Evolutionary conservation across 495 filamentous ascomycete genomes (phyloP).

Genomic region (Aspergillus cristatus): DNA sequence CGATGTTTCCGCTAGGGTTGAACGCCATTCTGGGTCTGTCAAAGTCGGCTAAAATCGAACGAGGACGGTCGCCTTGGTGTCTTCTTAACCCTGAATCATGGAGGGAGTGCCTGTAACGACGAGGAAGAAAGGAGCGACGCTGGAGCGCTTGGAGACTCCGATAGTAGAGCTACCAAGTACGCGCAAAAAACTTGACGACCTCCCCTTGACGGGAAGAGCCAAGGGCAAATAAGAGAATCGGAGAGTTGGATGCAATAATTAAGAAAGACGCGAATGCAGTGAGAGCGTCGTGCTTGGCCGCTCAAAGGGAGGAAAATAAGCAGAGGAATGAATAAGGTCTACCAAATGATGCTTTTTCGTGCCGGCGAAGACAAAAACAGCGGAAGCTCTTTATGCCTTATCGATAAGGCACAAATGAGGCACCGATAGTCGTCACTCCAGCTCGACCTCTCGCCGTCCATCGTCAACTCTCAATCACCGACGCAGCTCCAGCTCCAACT

Average conservation of each 20-base stretch:
- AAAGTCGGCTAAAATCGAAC: constrained; percentile 31
- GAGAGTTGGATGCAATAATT: too few species aligned
- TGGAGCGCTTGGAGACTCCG: constrained; percentile 34
- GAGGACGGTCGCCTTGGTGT: constrained; percentile 29
- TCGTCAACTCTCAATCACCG: constrained; percentile 16
- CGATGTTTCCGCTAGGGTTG: constrained; percentile 23
- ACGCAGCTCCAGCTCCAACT: constrained; percentile 4
- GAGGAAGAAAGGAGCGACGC: constrained; percentile 31
- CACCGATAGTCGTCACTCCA: constrained; percentile 35
- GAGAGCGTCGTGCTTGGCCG: too few species aligned
- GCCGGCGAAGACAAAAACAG: constrained; percentile 24
- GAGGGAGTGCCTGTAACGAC: constrained; percentile 20
- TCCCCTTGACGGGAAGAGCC: constrained; percentile 16
- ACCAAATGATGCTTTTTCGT: background rate
- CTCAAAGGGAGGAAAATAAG: background rate
- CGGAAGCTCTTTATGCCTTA: constrained; percentile 5
- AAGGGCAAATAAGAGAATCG: background rate
- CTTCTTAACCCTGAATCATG: constrained; percentile 27
- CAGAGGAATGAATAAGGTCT: background rate
- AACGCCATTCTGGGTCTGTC: constrained; percentile 60
- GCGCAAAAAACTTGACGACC: constrained; percentile 33
- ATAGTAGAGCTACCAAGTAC: constrained; percentile 28
- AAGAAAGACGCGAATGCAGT: too few species aligned
- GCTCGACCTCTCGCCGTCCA: constrained; percentile 17
- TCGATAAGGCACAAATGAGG: background rate